Conservation (phyloP, 345 rosid species). For the Brassica nigra region DNA sequence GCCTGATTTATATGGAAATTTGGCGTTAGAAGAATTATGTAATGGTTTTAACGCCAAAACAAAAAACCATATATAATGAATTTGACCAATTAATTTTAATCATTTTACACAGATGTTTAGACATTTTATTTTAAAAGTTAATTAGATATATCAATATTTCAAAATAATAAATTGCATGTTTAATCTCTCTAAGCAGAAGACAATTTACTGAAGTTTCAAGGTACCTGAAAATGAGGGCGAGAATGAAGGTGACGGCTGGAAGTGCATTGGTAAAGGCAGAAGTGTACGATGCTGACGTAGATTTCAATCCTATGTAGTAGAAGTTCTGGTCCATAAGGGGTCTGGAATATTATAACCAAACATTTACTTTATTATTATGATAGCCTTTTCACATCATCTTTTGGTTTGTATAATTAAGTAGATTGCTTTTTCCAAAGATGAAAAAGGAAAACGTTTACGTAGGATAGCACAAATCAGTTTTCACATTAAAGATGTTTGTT, state of each 20-base stretch:
- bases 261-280: constrained; percentile 71
- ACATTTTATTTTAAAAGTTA: not conserved
- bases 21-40: not conserved
- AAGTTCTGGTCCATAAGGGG: constrained; percentile 91
- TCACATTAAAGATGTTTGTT: constrained; percentile 35
- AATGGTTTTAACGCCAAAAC: not conserved
- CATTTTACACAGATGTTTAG: not conserved
- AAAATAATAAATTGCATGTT: not conserved
- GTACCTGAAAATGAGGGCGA: constrained; percentile 86
- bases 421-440: constrained; percentile 35
- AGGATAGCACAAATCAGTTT: constrained; percentile 26
- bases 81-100: not conserved
- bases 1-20: constrained; percentile 44
- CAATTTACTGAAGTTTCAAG: not conserved
- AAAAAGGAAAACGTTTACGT: constrained; percentile 31
- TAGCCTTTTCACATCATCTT: constrained; percentile 32
- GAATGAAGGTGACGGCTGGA: constrained; percentile 82
- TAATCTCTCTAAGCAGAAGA: not conserved
- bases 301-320: constrained; percentile 75
- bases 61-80: not conserved
- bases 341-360: constrained; percentile 46
- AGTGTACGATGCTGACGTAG: constrained; percentile 80
- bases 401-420: constrained; percentile 27
- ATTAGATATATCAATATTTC: not conserved
- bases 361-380: not conserved